Evolutionary conservation across 352 stramenopile species (phyloP), one percentile per base, ranked within the genome.

Genomic region (Phytophthora litchii): DNA sequence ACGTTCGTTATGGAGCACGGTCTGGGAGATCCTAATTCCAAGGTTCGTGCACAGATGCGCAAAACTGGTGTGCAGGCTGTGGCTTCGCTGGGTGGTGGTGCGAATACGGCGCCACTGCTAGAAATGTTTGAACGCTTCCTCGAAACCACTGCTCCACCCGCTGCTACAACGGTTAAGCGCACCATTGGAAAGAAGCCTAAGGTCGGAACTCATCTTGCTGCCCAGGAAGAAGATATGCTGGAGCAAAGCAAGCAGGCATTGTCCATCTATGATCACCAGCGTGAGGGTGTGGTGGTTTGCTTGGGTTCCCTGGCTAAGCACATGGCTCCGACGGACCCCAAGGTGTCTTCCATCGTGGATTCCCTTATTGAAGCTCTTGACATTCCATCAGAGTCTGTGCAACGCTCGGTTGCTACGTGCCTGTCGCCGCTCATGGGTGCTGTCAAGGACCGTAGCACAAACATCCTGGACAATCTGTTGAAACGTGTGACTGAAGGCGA

Each of bases 381-480:
- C 20, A 98, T 96, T 44, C 95, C 95, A 16, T 97, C 90, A 6
- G 95, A 98, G 62, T 90, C 90, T 13, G 94, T 98, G 21, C 95
- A 98, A 66, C 81, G 88, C 23, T 96, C 95, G 4, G 89, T 98
- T 0, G 88, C 95, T 12, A 86, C 79, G 36, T 98, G 92, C 48
- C 65, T 99, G 40, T 86, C 86, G 16, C 89, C 92, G 21, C 72
- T 99, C 27, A 92, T 97, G 54, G 74, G 84, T 13, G 79, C 85
- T 1, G 72, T 95, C 11, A 92, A 92, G 47, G 72, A 87, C 11
- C 82, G 86, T 12, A 94, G 84, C 47, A 76, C 83, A 4, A 67
- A 55, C 25, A 83, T 96, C n/a, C 52, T 97, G 23, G 77, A 91
- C 47, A 68, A 84, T 14, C 56, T 97, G 47, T 59, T 97, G 2